Percentiles rank a stretch among this genome's conserved stretches.
Conservation (phyloP, 2,329 filamentous ascomycete genomes). For the Colletotrichum salicis region DNA sequence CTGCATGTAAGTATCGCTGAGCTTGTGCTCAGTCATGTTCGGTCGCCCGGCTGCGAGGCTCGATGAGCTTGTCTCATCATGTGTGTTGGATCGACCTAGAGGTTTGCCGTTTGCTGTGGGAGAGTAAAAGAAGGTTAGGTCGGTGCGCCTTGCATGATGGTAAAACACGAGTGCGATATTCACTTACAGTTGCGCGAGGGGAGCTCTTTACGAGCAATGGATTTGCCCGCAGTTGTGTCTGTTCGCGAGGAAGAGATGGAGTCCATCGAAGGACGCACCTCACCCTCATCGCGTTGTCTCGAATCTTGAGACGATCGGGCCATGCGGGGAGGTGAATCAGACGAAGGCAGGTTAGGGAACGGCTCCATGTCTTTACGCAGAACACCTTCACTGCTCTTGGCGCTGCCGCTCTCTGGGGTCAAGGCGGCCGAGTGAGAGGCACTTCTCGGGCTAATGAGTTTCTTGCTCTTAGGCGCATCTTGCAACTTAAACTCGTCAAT, state of each 20-base stretch:
- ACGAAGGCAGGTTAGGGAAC: constrained; percentile 27
- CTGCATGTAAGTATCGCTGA: constrained; percentile 66
- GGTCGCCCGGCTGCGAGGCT: constrained; percentile 40
- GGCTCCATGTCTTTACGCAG: constrained; percentile 51
- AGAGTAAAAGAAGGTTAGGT: constrained; percentile 35
- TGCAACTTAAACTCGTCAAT: constrained; percentile 80
- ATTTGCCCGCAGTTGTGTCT: constrained; percentile 55
- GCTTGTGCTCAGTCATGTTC: constrained; percentile 52
- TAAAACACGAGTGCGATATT: constrained; percentile 23
- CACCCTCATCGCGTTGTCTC: constrained; percentile 65
- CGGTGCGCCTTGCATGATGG: constrained; percentile 35
- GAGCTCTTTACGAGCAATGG: constrained; percentile 74
- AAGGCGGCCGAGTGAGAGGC: constrained; percentile 56
- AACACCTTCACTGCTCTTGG: constrained; percentile 48
- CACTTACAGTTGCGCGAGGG: constrained; percentile 57
- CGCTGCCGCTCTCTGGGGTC: constrained; percentile 49
- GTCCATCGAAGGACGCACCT: constrained; percentile 55
- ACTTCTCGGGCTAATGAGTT: constrained; percentile 53
- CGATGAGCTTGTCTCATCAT: constrained; percentile 39
- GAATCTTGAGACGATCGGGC: constrained; percentile 70
- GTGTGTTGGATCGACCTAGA: constrained; percentile 37
- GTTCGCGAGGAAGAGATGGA: constrained; percentile 53
- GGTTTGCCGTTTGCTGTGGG: constrained; percentile 50
- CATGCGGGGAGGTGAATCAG: constrained; percentile 48
- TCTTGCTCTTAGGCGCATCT: constrained; percentile 78